Conservation (phyloP, 1,284 basidiomycete genomes). For the Cryptococcus hybrid region DNA sequence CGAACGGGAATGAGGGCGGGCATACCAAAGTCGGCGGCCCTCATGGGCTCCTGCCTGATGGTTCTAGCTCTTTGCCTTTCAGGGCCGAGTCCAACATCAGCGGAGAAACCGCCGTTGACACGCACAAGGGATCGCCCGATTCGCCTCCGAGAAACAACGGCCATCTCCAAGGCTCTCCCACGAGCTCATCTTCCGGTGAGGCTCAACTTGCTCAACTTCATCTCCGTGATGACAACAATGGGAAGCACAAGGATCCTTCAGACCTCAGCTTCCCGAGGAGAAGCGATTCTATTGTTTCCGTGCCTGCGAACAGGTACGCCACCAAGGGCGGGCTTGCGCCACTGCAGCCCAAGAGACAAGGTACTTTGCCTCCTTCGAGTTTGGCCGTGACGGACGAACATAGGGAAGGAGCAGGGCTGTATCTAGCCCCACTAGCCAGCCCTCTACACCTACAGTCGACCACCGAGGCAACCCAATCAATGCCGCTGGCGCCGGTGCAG, state of each 20-base stretch:
- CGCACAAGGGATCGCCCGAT: slow-evolving; percentile 5
- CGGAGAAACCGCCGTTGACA: slow-evolving; percentile 24
- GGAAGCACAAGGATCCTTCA: slow-evolving; percentile 54
- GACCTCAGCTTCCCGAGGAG: slow-evolving; percentile 69
- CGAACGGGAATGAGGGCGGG: slow-evolving; percentile 27
- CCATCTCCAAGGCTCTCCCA: not conserved
- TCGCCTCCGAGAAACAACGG: slow-evolving; percentile 5
- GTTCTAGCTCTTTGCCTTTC: slow-evolving; percentile 42
- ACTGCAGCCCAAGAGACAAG: slow-evolving; percentile 20
- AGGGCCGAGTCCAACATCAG: slow-evolving; percentile 29
- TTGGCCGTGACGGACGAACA: slow-evolving; percentile 8
- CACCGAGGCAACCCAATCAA: slow-evolving; percentile 7
- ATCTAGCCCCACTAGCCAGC: slow-evolving; percentile 14
- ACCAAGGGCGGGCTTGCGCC: slow-evolving; percentile 8
- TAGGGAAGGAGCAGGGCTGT: slow-evolving; percentile 21
- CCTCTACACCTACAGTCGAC: slow-evolving; percentile 5
- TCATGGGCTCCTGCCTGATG: slow-evolving; percentile 34
- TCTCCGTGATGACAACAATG: slow-evolving; percentile 21
- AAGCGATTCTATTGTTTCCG: slow-evolving; percentile 64
- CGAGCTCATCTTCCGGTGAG: slow-evolving; percentile 23
- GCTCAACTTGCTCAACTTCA: slow-evolving; percentile 23
- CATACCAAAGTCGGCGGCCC: slow-evolving; percentile 26
- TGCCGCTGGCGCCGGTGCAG: not conserved
- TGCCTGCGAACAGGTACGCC: slow-evolving; percentile 40
- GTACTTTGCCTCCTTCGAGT: slow-evolving; percentile 12